Conservation (phyloP, 2,329 filamentous ascomycete species). For the Boeremia lycopersici region DNA sequence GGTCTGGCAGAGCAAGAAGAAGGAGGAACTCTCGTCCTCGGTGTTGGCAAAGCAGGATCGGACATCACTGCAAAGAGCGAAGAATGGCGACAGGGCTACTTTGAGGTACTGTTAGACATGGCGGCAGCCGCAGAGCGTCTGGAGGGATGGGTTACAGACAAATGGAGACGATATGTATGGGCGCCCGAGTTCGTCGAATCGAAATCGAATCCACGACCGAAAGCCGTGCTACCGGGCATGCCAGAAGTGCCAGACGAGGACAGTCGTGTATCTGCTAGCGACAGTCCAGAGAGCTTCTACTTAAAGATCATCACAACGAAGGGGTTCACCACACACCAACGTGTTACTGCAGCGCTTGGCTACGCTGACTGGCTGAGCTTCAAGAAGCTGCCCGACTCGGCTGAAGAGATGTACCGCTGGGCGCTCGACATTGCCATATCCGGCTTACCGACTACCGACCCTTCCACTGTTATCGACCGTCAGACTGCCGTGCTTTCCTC, state of each 20-base stretch:
- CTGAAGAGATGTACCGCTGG: conserved; percentile 75
- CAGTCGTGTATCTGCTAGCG: conserved; percentile 72
- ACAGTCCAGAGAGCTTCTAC: conserved; percentile 76
- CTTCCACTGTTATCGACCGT: conserved; percentile 60
- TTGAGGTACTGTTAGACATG: conserved; percentile 77
- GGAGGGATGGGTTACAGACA: conserved; percentile 78
- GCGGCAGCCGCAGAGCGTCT: conserved; percentile 80
- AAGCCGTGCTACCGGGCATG: conserved; percentile 70
- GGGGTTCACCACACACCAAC: conserved; percentile 80
- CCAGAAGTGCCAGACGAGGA: conserved; percentile 73
- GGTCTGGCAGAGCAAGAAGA: conserved; percentile 64
- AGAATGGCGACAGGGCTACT: conserved; percentile 85
- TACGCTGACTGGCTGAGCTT: conserved; percentile 87
- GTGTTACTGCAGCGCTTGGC: conserved; percentile 78
- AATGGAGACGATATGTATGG: conserved; percentile 65
- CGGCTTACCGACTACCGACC: conserved; percentile 54
- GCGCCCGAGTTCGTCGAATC: conserved; percentile 76
- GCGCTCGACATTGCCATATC: conserved; percentile 75
- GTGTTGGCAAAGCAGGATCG: conserved; percentile 57
- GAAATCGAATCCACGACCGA: conserved; percentile 81
- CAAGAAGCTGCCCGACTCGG: conserved; percentile 69
- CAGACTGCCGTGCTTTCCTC: conserved; percentile 66
- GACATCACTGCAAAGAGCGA: conserved; percentile 79
- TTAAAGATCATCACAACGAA: conserved; percentile 79
- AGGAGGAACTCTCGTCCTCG: conserved; percentile 51